A percentile compares a stretch with the other conserved stretches of the same genome.
Conservation (phyloP, 306 rosid genomes). For the Inga laurina region DNA sequence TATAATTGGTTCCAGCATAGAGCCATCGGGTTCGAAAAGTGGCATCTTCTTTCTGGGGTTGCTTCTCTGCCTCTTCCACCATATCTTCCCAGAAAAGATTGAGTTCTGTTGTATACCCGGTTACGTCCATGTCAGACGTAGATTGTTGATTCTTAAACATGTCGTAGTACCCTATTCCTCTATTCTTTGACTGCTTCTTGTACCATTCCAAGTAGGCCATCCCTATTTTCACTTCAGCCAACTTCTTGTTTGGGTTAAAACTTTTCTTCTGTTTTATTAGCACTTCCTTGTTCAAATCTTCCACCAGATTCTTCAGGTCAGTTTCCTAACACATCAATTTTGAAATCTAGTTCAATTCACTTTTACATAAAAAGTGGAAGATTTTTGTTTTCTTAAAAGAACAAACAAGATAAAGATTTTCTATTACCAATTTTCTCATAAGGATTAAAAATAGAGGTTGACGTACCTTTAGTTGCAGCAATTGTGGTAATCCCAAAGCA, state of each 20-base stretch:
- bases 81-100: constrained; percentile 43
- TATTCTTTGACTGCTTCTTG: constrained; percentile 37
- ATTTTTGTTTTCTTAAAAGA: too few relatives aligned
- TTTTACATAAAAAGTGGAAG: too few relatives aligned
- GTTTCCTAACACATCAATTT: constrained; percentile 11
- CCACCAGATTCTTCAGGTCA: constrained; percentile 3
- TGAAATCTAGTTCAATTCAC: too few relatives aligned
- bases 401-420: too few relatives aligned
- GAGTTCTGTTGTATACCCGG: constrained; percentile 26
- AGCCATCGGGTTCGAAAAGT: background rate
- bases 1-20: background rate
- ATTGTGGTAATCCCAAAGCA: constrained; percentile 36
- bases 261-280: background rate
- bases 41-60: background rate
- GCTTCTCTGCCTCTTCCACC: constrained; percentile 47
- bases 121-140: constrained; percentile 4
- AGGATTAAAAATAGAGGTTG: background rate
- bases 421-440: background rate
- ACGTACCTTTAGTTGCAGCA: constrained; percentile 36
- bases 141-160: constrained; percentile 28
- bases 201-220: constrained; percentile 71
- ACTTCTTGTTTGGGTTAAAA: constrained; percentile 19
- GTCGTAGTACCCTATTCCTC: constrained; percentile 56
- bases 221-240: constrained; percentile 20
- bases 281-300: constrained; percentile 1